A percentile compares a stretch with the other conserved stretches of the same genome.
Conservation (phyloP, 257 asterid species). For the Nicotiana benthamiana region DNA sequence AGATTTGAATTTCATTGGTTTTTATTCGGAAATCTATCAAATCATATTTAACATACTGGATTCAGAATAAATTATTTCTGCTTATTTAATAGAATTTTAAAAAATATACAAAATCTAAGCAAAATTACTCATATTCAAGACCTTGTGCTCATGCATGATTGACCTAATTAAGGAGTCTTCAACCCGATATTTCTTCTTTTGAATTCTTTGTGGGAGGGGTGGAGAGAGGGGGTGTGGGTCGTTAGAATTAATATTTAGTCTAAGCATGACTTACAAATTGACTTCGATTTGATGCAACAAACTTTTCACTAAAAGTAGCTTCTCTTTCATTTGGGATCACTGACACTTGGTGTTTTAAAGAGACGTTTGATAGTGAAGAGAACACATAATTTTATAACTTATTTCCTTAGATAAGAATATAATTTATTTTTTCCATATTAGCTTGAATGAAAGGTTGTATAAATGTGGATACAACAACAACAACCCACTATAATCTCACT, state of each 20-base stretch:
- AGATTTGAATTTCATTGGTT: too few species aligned
- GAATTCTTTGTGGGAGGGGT: background rate
- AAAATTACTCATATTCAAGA: too few species aligned
- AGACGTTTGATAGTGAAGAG: background rate
- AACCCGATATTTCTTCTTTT: background rate
- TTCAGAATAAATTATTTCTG: too few species aligned
- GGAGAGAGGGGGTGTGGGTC: too few species aligned
- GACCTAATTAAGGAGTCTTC: background rate
- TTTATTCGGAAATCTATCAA: too few species aligned
- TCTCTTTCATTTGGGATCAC: background rate
- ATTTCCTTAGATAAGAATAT: background rate
- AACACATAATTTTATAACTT: background rate
- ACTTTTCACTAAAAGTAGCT: too few species aligned
- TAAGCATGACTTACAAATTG: background rate
- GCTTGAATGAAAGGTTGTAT: background rate
- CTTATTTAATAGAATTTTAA: too few species aligned
- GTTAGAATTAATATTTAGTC: background rate
- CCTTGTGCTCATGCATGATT: background rate
- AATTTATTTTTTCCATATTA: background rate
- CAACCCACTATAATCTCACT: too few species aligned
- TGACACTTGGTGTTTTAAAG: background rate
- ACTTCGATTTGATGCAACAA: background rate
- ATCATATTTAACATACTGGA: too few species aligned
- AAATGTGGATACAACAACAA: too few species aligned
- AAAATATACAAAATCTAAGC: too few species aligned